Evolutionary conservation across 805 yeast species (phyloP), one percentile per base, ranked within the genome.

Genomic region (Metschnikowia reukaufii): DNA sequence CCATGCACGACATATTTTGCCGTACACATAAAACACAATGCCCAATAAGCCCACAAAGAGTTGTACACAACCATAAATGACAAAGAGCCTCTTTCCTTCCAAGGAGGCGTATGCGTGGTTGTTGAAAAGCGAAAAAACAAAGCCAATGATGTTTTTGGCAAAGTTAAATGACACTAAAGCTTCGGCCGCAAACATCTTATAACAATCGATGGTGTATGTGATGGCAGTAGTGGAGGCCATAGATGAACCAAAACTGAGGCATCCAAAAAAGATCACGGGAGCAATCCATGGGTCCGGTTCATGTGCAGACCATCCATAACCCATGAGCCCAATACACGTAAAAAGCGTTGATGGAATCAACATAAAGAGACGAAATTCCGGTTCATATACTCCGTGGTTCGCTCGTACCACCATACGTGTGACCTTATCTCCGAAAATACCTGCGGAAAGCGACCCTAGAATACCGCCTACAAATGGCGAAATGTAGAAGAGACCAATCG

Each of bases 141-240:
- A 79, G 2, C 85, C 86, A 29, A 79, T 40, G 8, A 77, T 61
- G 52, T 82, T 82, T 61, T 82, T 81, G 44, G 70, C 61, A 41
- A 81, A 64, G 57, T 81, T 81, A 44, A 81, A 67, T 6, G 83
- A 70, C 2, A 82, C 86, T 29, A 82, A 66, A 0, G 82, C 71
- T 55, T 82, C 86, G 2, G 80, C 72, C 0, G 86, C 84, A 66
- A 72, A 79, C 68, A 73, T 67, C 47, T 74, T 74, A 60, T 81
- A 80, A 10, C 77, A 71, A 58, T 81, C 86, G 19, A 81, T 81
- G 3, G 80, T 71, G 57, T 73, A 80, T 1, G 86, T 80, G 48
- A 81, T 81, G 23, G 83, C 79, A 1, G 83, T 77, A 6, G 86
- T 81, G 21, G 83, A 77, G 1, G 83, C 83, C 53, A 82, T 65